Conservation (phyloP, 2,329 filamentous ascomycete genomes). For the Tolypocladium ophioglossoides region DNA sequence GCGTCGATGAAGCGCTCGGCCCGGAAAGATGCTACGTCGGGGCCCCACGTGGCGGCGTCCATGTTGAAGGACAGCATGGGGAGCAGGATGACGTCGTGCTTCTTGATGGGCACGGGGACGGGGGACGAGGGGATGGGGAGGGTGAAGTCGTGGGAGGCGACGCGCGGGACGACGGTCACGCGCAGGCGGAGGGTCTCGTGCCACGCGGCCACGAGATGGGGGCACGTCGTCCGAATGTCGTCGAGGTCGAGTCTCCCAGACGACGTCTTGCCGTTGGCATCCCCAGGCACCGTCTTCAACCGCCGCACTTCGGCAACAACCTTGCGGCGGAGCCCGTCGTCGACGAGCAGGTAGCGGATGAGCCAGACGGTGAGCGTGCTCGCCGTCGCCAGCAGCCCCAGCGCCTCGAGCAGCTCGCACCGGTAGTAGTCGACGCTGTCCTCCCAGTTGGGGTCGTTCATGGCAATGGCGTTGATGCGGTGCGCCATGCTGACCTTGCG, state of each 20-base stretch:
- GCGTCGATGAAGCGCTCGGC: constrained; percentile 17
- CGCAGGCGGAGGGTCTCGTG: constrained; percentile 20
- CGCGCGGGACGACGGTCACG: constrained; percentile 19
- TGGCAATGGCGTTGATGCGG: constrained; percentile 18
- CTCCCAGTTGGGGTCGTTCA: constrained; percentile 18
- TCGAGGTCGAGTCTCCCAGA: constrained; percentile 8
- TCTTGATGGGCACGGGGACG: constrained; percentile 9
- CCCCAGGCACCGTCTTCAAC: constrained; percentile 5
- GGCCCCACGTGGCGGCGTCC: constrained; percentile 15
- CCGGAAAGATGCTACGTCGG: constrained; percentile 14
- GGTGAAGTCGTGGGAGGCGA: constrained; percentile 16
- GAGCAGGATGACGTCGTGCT: constrained; percentile 19
- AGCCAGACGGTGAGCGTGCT: constrained; percentile 21
- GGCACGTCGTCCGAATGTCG: constrained; percentile 14
- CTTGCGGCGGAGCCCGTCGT: constrained; percentile 8
- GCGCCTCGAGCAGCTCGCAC: constrained; percentile 20
- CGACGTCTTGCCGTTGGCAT: neutral
- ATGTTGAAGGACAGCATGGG: constrained; percentile 20
- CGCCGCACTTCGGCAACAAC: constrained; percentile 13
- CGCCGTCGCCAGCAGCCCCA: constrained; percentile 18
- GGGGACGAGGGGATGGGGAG: constrained; percentile 9
- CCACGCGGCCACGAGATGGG: constrained; percentile 19
- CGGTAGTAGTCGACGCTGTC: constrained; percentile 19
- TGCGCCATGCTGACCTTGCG: constrained; percentile 15
- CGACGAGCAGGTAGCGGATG: constrained; percentile 14